Evolutionary conservation across 768 basidiomycete genomes (phyloP).

Genomic region (Mycena amicta): DNA sequence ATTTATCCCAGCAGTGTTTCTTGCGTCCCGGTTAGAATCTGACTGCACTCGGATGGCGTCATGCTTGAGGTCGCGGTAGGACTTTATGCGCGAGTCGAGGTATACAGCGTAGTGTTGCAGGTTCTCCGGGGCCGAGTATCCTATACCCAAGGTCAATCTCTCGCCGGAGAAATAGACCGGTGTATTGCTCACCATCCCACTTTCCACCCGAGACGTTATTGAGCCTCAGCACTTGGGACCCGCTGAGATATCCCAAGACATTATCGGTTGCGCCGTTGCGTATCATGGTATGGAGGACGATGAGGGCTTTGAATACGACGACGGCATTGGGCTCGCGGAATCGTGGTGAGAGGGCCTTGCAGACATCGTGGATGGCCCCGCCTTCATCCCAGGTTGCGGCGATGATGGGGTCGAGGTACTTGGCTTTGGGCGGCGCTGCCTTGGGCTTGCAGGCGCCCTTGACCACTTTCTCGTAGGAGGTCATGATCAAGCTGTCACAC

Average conservation of each 20-base stretch:
- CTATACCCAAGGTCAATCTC: constrained; percentile 41
- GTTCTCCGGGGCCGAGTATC: constrained; percentile 85
- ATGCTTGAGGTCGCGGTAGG: constrained; percentile 89
- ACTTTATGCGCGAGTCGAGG: constrained; percentile 83
- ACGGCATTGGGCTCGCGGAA: constrained; percentile 91
- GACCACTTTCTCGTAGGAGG: constrained; percentile 81
- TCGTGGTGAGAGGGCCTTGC: constrained; percentile 81
- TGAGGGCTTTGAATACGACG: constrained; percentile 97
- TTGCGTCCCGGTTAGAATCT: constrained; percentile 86
- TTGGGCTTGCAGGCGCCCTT: too few species aligned
- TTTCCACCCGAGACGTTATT: constrained; percentile 81
- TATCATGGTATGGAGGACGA: constrained; percentile 96
- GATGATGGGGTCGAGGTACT: constrained; percentile 98
- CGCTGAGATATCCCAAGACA: constrained; percentile 80
- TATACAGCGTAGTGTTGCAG: constrained; percentile 86
- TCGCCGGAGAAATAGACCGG: too few species aligned
- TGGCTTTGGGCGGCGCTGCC: constrained; percentile 91
- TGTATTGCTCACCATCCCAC: constrained; percentile 93
- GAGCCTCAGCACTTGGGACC: constrained; percentile 78
- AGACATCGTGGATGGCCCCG: constrained; percentile 90
- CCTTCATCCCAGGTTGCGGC: constrained; percentile 97
- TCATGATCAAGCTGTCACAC: constrained; percentile 9
- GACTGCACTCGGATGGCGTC: constrained; percentile 93
- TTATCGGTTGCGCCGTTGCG: constrained; percentile 96
- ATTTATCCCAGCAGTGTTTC: constrained; percentile 64